A percentile compares a stretch with the other conserved stretches of the same genome.
phyloP scores from a whole-genome alignment of 495 filamentous ascomycete genomes.

The Lindgomyces ingoldianus region DNA sequence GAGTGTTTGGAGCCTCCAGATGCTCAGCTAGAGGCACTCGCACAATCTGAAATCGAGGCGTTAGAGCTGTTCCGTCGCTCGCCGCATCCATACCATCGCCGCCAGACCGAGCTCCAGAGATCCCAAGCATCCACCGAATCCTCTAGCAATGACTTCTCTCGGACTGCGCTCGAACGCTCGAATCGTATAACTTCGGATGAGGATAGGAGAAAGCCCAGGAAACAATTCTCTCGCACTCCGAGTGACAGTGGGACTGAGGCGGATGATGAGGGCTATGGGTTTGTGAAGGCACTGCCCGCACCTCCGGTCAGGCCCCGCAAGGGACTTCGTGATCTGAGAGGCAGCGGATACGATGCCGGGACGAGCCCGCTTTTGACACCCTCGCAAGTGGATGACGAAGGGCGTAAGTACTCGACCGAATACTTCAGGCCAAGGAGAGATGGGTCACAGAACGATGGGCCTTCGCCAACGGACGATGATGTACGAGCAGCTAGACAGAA shows the following conservation, averaged over 20 bases:
- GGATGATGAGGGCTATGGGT: constrained; percentile 73
- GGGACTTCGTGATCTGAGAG: constrained; percentile 57
- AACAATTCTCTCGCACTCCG: constrained; percentile 42
- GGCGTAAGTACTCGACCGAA: constrained; percentile 34
- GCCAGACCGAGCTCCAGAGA: constrained; percentile 52
- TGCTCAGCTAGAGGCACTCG: constrained; percentile 3
- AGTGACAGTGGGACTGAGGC: constrained; percentile 92
- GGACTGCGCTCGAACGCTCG: constrained; percentile 10
- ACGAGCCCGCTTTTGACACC: constrained; percentile 63
- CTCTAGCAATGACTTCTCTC: constrained; percentile 28
- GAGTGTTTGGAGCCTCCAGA: constrained; percentile 11
- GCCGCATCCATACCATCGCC: constrained; percentile 74
- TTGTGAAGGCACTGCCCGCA: constrained; percentile 78
- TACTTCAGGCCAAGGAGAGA: constrained; percentile 28
- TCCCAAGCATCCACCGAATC: constrained; percentile 25
- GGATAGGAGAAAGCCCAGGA: constrained; percentile 29
- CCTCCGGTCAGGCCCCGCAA: constrained; percentile 71
- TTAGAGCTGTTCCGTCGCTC: constrained; percentile 60
- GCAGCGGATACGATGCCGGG: constrained; percentile 36
- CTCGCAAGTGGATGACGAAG: constrained; percentile 59
- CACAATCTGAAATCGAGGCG: constrained; percentile 14
- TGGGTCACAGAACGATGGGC: constrained; percentile 3
- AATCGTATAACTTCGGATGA: constrained; percentile 19
- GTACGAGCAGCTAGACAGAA: constrained; percentile 37
- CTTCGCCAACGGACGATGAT: constrained; percentile 33